Percentiles rank a stretch among this genome's conserved stretches.
Conservation (phyloP, 1,284 basidiomycete genomes). For the Irpex sp. region DNA sequence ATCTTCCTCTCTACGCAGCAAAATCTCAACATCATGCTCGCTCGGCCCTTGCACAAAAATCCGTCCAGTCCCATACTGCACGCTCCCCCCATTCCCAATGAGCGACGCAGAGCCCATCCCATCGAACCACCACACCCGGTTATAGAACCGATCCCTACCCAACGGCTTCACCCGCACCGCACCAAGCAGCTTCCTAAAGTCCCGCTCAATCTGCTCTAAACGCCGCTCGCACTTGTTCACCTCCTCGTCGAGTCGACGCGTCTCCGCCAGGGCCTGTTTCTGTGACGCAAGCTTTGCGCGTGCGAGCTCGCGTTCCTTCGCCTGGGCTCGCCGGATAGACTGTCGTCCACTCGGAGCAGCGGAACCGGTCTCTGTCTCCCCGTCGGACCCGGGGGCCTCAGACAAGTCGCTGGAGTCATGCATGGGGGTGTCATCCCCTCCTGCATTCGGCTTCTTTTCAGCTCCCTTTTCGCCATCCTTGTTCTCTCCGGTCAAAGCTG, state of each 20-base stretch:
- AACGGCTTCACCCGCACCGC: constrained; percentile 84
- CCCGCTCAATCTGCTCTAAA: constrained; percentile 86
- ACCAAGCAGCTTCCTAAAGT: constrained; percentile 85
- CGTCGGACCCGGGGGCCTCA: constrained; percentile 47
- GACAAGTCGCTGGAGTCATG: constrained; percentile 70
- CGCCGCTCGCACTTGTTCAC: constrained; percentile 75
- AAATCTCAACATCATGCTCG: constrained; percentile 68
- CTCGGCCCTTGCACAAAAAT: constrained; percentile 90
- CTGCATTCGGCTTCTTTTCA: constrained; percentile 26
- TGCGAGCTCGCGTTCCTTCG: constrained; percentile 74
- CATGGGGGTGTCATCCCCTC: constrained; percentile 54
- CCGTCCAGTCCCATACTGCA: constrained; percentile 84
- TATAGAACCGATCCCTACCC: constrained; percentile 91
- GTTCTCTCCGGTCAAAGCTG: constrained; percentile 51
- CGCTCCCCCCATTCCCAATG: constrained; percentile 67
- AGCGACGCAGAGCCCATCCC: constrained; percentile 86
- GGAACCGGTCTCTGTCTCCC: constrained; percentile 49
- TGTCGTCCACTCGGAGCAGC: constrained; percentile 26
- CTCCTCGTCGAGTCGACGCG: constrained; percentile 84
- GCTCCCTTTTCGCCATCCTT: constrained; percentile 36
- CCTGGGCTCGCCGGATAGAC: constrained; percentile 42
- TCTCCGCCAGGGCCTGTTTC: constrained; percentile 71
- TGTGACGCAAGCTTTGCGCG: constrained; percentile 69
- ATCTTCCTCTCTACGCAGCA: constrained; percentile 54
- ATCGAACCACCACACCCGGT: constrained; percentile 98